Conservation (phyloP, 2,329 filamentous ascomycete species). For the Phyllosticta citrichinensis region DNA sequence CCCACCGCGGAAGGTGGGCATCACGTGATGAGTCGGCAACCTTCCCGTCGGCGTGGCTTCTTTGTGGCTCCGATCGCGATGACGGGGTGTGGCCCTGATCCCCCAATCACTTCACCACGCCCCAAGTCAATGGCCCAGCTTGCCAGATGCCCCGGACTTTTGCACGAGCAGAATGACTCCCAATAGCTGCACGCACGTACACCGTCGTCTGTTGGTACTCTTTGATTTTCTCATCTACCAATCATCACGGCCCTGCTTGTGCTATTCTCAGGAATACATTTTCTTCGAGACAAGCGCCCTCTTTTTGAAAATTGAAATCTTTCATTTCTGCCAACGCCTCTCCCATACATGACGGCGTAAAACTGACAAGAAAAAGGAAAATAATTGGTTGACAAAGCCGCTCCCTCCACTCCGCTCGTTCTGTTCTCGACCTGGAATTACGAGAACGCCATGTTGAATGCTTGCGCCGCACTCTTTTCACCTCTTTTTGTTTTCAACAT, state of each 20-base stretch:
- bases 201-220: background rate
- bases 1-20: background rate
- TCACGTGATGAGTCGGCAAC: background rate
- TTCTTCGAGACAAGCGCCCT: background rate
- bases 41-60: background rate
- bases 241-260: background rate
- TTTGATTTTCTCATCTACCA: background rate
- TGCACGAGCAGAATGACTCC: background rate
- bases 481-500: background rate
- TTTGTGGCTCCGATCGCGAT: too few species aligned
- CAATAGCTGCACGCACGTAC: background rate
- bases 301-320: background rate
- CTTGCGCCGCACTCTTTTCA: conserved; percentile 12
- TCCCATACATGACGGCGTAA: background rate
- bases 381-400: background rate
- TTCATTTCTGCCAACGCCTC: background rate
- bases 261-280: background rate
- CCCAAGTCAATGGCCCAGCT: background rate
- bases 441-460: conserved; percentile 30
- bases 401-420: background rate
- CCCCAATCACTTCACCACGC: background rate
- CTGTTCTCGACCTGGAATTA: conserved; percentile 4
- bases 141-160: background rate
- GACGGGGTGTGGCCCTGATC: background rate
- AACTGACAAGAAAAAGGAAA: background rate